Evolutionary conservation across 345 rosid genomes (phyloP), one percentile per base, ranked within the genome.

Genomic region (Carallia pectinifolia): DNA sequence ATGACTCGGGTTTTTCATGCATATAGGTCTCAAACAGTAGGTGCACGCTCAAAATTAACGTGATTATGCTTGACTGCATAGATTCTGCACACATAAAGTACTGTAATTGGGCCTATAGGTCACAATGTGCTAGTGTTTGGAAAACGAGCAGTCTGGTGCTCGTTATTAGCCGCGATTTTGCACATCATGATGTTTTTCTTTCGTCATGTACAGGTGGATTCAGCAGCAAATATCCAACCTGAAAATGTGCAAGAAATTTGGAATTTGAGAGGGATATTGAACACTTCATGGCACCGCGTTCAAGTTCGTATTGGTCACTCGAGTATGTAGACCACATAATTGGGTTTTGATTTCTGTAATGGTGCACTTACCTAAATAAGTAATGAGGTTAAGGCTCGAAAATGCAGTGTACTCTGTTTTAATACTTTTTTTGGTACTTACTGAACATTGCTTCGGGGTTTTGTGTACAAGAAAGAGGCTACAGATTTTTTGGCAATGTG

Each of bases 191-290:
- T 61, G 52, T 54, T 52, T 60, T 17, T 53, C 18, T 56, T 66
- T 40, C 36, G 6, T 59, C 69, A 5, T 76, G 68, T 38, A 67
- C 84, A 92, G 99, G 97, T 89, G 71, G 98, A 92, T 76, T 75
- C 89, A 17, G 97, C 98, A 29, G 96, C 93, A 27, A 95, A 95
- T 76, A 90, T 95, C 62, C 99, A 95, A 69, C 99, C 98, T 9
- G 91, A 88, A 76, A 81, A 76, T 48, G 96, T 89, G 79, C 90
- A 85, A 77, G 84, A 83, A 48, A 83, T 95, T 33, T 95, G 98
- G 97, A 95, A 95, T 83, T 82, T 92, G 80, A 87, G 97, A 83
- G 99, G 98, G 47, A 84, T 92, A 61, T 85, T 92, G 54, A 95
- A 95, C 78, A 93, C 97, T 12, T 92, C 98, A 53, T 95, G 98